phyloP scores from a whole-genome alignment of 495 filamentous ascomycete genomes.

The Daldinia grandis region DNA sequence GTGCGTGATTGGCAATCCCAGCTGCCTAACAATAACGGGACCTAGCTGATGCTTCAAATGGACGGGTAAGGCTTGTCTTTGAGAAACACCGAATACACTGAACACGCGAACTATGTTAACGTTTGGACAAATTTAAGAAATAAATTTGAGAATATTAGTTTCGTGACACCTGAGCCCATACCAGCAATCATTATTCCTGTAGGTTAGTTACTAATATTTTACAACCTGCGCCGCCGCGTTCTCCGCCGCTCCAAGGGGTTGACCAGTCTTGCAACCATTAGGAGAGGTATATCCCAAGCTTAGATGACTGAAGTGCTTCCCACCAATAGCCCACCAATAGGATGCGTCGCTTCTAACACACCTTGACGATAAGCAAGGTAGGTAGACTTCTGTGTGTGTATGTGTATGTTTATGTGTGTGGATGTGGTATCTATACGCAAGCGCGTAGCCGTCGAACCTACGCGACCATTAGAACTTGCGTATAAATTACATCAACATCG shows the following conservation, averaged over 20 bases:
- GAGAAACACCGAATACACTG: neutral
- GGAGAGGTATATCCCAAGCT: slow-evolving; percentile 19
- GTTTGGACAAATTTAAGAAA: neutral
- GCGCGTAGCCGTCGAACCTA: slow-evolving; percentile 27
- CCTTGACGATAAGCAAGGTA: slow-evolving; percentile 28
- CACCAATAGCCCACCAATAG: slow-evolving; percentile 36
- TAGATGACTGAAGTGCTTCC: slow-evolving; percentile 15
- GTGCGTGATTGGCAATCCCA: slow-evolving; percentile 36
- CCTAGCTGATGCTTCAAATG: slow-evolving; percentile 23
- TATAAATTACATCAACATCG: slow-evolving; percentile 20
- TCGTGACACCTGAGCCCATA: neutral
- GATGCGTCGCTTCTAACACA: slow-evolving; percentile 25
- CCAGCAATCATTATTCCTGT: neutral
- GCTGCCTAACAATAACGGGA: slow-evolving; percentile 23
- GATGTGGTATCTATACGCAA: slow-evolving; percentile 25
- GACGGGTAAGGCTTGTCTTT: slow-evolving; percentile 21
- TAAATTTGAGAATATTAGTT: slow-evolving; percentile 1
- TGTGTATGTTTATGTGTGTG: neutral
- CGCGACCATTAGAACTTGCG: slow-evolving; percentile 27
- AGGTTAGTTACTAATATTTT: neutral
- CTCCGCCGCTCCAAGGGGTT: slow-evolving; percentile 24
- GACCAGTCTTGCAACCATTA: slow-evolving; percentile 31
- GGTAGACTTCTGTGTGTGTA: neutral
- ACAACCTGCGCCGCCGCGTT: slow-evolving; percentile 27
- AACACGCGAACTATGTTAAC: neutral